A percentile compares a stretch with the other conserved stretches of the same genome.
Evolutionary conservation across 2,329 filamentous ascomycete genomes (phyloP).

Genomic region (Calonectria pteridis): DNA sequence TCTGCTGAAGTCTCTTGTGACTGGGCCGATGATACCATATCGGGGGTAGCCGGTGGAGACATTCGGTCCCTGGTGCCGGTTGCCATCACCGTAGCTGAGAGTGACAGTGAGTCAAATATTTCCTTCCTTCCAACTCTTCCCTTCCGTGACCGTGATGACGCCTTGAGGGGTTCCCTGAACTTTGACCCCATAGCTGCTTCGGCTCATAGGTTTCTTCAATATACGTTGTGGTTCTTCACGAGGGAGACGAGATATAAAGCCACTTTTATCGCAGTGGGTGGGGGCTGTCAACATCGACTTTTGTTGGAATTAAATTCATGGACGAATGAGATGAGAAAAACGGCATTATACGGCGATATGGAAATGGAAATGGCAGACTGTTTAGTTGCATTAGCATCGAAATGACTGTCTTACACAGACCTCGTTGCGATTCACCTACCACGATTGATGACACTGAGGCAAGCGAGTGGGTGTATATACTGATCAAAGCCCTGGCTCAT

Average conservation of each 20-base stretch:
- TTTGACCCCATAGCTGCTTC: conserved; percentile 43
- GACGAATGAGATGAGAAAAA: conserved; percentile 39
- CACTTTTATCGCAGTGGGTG: conserved; percentile 31
- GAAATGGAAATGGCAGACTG: conserved; percentile 15
- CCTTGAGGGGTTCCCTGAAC: conserved; percentile 37
- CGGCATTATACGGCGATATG: conserved; percentile 40
- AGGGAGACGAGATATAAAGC: conserved; percentile 33
- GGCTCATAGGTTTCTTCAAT: conserved; percentile 28
- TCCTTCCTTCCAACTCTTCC: conserved; percentile 35
- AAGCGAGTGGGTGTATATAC: conserved; percentile 17
- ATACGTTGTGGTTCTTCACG: conserved; percentile 16
- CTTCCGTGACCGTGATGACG: conserved; percentile 40
- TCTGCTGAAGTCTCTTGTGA: conserved; percentile 51
- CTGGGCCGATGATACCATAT: conserved; percentile 40
- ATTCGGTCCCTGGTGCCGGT: conserved; percentile 44
- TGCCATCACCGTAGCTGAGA: conserved; percentile 41
- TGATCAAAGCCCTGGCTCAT: conserved; percentile 25
- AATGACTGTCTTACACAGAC: conserved; percentile 20
- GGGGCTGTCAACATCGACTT: conserved; percentile 40
- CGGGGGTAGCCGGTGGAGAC: conserved; percentile 45
- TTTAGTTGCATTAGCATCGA: conserved; percentile 29
- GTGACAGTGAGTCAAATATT: conserved; percentile 42
- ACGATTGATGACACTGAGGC: conserved; percentile 31
- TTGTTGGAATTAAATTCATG: conserved; percentile 41
- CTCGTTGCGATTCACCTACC: conserved; percentile 22